Percentiles rank a stretch among this genome's conserved stretches.
Conservation (phyloP, 2,329 filamentous ascomycete species). For the Aspergillus floridensis region DNA sequence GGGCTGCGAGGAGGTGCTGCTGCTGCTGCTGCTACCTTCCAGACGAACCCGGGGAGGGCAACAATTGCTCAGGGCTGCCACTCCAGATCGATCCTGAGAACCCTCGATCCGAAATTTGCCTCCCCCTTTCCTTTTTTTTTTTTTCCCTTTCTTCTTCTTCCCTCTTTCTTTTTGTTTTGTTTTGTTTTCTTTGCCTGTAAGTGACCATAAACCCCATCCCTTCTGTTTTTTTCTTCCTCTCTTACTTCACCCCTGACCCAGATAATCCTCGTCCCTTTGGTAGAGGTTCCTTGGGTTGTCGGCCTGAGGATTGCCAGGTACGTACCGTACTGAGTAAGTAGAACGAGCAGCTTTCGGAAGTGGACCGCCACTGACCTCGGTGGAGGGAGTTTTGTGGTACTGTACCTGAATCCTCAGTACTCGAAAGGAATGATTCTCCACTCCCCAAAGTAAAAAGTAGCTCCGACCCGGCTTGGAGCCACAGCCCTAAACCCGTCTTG, state of each 20-base stretch:
- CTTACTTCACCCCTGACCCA: not conserved
- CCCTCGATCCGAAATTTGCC: constrained; percentile 1
- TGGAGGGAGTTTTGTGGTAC: not conserved
- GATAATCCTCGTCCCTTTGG: not conserved
- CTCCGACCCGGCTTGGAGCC: not conserved
- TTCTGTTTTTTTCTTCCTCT: not conserved
- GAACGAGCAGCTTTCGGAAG: not conserved
- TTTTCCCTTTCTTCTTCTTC: not conserved
- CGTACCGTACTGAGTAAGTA: not conserved
- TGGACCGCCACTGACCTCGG: not conserved
- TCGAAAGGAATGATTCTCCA: not conserved
- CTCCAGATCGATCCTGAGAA: not conserved
- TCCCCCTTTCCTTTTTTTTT: constrained; percentile 13
- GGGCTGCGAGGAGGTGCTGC: not conserved
- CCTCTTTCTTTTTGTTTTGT: not conserved
- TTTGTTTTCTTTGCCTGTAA: not conserved
- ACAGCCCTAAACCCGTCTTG: not conserved
- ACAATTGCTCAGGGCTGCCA: not conserved
- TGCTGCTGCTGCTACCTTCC: not conserved
- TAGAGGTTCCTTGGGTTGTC: constrained; percentile 9
- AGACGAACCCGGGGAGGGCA: not conserved
- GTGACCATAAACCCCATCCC: not conserved
- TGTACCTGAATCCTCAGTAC: not conserved
- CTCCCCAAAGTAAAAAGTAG: not conserved
- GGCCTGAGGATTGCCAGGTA: not conserved